Evolutionary conservation across 257 asterid genomes (phyloP).

Genomic region (Haberlea rhodopensis): DNA sequence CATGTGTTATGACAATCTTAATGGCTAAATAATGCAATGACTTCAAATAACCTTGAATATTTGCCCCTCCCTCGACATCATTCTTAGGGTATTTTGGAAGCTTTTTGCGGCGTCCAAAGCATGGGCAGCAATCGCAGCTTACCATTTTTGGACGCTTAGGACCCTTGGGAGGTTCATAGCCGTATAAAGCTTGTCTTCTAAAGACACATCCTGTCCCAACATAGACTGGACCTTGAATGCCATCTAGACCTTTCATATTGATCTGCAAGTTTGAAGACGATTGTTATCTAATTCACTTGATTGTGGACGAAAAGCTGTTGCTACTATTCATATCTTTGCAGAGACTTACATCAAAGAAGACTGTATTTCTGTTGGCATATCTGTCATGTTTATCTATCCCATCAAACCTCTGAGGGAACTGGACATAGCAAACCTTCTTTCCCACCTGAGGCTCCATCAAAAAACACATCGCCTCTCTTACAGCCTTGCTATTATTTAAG

Average conservation of each 20-base stretch:
- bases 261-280: conserved; percentile 44
- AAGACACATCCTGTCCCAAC: conserved; percentile 96
- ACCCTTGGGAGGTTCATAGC: conserved; percentile 82
- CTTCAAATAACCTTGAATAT: conserved; percentile 48
- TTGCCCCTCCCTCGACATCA: conserved; percentile 48
- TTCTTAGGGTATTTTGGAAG: conserved; percentile 50
- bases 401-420: conserved; percentile 96
- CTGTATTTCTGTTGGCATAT: conserved; percentile 97
- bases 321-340: conserved; percentile 13
- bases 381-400: conserved; percentile 93
- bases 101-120: conserved; percentile 78
- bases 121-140: conserved; percentile 91
- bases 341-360: conserved; percentile 86
- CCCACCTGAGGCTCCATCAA: conserved; percentile 92
- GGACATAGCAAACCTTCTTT: conserved; percentile 88
- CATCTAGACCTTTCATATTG: conserved; percentile 91
- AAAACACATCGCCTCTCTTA: conserved; percentile 96
- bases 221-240: conserved; percentile 94
- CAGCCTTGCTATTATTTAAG: conserved; percentile 93
- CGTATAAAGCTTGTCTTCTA: conserved; percentile 80
- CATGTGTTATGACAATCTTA: neutral
- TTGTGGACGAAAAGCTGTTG: neutral
- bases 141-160: conserved; percentile 83
- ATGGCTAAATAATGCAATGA: conserved; percentile 8
- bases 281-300: neutral